Percentiles rank a stretch among this genome's conserved stretches.
Conservation (phyloP, 2,329 filamentous ascomycete species). For the Colletotrichum agaves region DNA sequence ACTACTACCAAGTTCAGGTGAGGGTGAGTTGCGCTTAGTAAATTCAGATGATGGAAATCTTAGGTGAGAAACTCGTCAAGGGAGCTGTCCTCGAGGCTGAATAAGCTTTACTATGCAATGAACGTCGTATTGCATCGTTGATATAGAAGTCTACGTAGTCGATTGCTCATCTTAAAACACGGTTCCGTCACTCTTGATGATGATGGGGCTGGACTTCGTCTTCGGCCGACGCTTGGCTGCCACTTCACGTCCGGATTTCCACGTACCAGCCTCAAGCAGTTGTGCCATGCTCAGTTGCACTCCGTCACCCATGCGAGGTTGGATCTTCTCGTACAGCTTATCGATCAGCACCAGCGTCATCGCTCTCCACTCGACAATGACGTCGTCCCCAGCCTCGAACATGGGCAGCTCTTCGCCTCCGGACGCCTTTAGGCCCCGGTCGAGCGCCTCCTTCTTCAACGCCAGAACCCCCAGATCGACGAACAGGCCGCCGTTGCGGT, state of each 20-base stretch:
- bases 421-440: slow-evolving; percentile 73
- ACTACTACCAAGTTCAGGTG: no score
- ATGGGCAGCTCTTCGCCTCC: slow-evolving; percentile 64
- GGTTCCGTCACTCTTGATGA: slow-evolving; percentile 84
- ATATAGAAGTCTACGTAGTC: not conserved
- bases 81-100: no score
- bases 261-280: slow-evolving; percentile 63
- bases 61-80: no score
- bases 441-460: slow-evolving; percentile 75
- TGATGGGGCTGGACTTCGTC: slow-evolving; percentile 84
- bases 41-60: no score
- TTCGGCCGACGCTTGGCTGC: slow-evolving; percentile 82
- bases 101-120: no score
- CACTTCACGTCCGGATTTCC: slow-evolving; percentile 79
- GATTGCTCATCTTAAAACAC: slow-evolving; percentile 51
- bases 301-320: slow-evolving; percentile 47
- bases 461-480: slow-evolving; percentile 85
- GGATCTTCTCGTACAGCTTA: slow-evolving; percentile 60
- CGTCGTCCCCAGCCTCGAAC: slow-evolving; percentile 69
- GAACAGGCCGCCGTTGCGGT: slow-evolving; percentile 90
- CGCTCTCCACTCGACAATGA: slow-evolving; percentile 74
- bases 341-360: slow-evolving; percentile 71
- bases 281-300: slow-evolving; percentile 58
- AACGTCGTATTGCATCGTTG: not conserved
- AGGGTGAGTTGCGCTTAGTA: no score